Base-by-base conservation (phyloP, 805 yeast genomes). In the Metschnikowia gelsemii region DNA sequence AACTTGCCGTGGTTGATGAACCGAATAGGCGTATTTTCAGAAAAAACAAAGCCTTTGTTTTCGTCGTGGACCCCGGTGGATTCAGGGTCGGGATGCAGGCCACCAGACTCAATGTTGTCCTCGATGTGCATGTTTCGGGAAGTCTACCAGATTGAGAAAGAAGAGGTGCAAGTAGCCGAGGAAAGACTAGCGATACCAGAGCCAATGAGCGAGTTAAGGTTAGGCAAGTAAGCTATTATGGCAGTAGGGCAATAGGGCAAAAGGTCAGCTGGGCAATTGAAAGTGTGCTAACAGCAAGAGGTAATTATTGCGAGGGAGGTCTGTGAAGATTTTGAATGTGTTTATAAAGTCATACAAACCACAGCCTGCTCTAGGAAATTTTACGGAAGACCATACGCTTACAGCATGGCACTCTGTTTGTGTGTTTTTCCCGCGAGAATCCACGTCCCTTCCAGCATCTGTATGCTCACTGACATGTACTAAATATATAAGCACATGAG, bases 1-100 rank as follows among this genome's bases (percentile, higher is more conserved):
- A 54, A 58, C 39, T 46, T 48, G 2, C 63, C 63, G 21, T 35
- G 39, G 18, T 24, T 31, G 24, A 42, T 26, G 37, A 35, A 46
- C 4, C 17, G 42, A 13, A 32, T 13, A 4, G 32, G 21, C 16
- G 25, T 25, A 20, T 4, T 16, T 8, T 24, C n/a, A 3, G 19
- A 11, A 8, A 26, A 5, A 11, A 19, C 20, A 31, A 13, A 23
- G 8, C 35, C 30, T 7, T 13, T 17, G 12, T 30, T 31, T 31
- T 37, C 41, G 16, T 37, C 35, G 12, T n/a, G 41, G 14, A 29
- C 5, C 18, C 12, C 18, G 21, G 13, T 23, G 4, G 31, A 5
- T 7, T 7, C 23, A 4, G 31, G 13, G 22, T 13, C 31, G 19
- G 16, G 12, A 19, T 35, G 38, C 25, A 20, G 19, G 26, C 5